Evolutionary conservation across 1,139 yeast species (phyloP), one percentile per base, ranked within the genome.

Genomic region (Suhomyces bolitotheri): DNA sequence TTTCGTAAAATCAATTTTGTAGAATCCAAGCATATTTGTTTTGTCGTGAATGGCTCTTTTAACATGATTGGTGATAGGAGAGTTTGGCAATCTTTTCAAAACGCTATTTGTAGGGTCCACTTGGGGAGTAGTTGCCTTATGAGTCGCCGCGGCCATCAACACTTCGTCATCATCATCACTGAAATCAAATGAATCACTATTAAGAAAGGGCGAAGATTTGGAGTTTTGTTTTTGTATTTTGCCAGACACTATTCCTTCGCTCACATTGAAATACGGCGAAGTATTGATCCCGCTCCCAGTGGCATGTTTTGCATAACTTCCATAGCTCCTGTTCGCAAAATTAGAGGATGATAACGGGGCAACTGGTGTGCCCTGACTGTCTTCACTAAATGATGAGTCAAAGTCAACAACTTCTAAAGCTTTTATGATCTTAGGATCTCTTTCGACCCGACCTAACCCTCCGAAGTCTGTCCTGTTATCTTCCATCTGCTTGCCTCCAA

Each of bases 301-400:
- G n/a, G n/a, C n/a, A n/a, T n/a, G n/a, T n/a, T n/a, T n/a, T n/a
- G n/a, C n/a, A 8, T 17, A 7, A 8, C 7, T 17, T 6, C 20
- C 20, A 7, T 7, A 17, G 8, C 8, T 6, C 6, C 20, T 8
- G 8, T 17, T 17, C 8, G 20, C 6, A 17, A 17, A 7, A 7
- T 17, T 6, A 17, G 20, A 17, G 7, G 8, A 17, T 8, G 6
- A 7, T 17, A 7, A 6, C 20, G 20, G 20, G 6, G 8, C 8
- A 6, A 11, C 14, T 24, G n/a, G 10, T 7, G 25, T 4, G 9
- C 29, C 28, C 22, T 34, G 38, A 16, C 38, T 38, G 12, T 33
- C 37, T 20, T 43, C 43, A 16, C 40, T 34, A 15, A 42, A 44
- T 5, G 48, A 44, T n/a, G 46, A 40, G 29, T 39, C 40, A 25